Evolutionary conservation across 1,139 yeast genomes (phyloP).

Genomic region (Kluyveromyces marxianus): DNA sequence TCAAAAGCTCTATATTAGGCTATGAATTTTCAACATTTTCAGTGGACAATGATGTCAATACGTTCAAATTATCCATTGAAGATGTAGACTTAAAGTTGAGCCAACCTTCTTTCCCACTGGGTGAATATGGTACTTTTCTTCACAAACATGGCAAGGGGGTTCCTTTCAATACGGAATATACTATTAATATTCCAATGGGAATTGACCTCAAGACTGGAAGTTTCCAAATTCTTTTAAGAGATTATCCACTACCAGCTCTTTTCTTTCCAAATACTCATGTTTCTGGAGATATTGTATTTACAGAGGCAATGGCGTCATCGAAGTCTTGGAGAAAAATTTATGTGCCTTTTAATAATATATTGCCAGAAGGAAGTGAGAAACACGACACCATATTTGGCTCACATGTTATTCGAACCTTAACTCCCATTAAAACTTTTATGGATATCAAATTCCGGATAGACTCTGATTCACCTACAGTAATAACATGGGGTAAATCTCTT

Average conservation of each 20-base stretch:
- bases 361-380: constrained; percentile 25
- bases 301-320: constrained; percentile 40
- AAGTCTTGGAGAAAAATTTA: constrained; percentile 44
- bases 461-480: constrained; percentile 52
- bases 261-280: constrained; percentile 35
- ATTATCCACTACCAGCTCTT: constrained; percentile 47
- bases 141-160: constrained; percentile 71
- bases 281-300: constrained; percentile 43
- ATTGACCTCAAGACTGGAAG: constrained; percentile 36
- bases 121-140: constrained; percentile 47
- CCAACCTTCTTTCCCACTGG: constrained; percentile 47
- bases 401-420: constrained; percentile 48
- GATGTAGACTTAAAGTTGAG: constrained; percentile 43
- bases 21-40: constrained; percentile 17
- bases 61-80: constrained; percentile 33
- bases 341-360: constrained; percentile 48
- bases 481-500: constrained; percentile 78
- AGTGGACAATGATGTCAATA: constrained; percentile 10
- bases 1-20: constrained; percentile 15
- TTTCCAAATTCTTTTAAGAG: constrained; percentile 49
- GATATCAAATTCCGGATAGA: constrained; percentile 48
- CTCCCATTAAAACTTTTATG: constrained; percentile 59
- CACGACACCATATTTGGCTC: constrained; percentile 49
- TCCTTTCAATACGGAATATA: constrained; percentile 56
- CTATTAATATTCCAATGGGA: constrained; percentile 52